phyloP scores from a whole-genome alignment of 345 rosid species.

The Linum trigynum region DNA sequence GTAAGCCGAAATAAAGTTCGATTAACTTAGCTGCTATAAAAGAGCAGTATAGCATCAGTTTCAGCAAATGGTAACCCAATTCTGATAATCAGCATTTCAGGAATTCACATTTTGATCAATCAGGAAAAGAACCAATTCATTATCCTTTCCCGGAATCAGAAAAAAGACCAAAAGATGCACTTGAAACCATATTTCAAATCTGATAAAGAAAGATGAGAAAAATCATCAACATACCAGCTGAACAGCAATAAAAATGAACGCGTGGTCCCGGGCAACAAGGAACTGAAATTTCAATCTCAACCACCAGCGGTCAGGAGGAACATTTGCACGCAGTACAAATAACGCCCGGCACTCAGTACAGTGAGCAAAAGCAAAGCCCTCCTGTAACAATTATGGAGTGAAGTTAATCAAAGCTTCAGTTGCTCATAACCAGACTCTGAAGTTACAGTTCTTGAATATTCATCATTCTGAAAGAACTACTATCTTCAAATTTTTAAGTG shows the following conservation, averaged over 20 bases:
- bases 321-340: constrained; percentile 86
- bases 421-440: constrained; percentile 9
- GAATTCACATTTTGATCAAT: background rate
- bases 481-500: constrained; percentile 3
- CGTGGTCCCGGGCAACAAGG: constrained; percentile 94
- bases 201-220: background rate
- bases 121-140: background rate
- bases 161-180: background rate
- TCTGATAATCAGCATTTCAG: background rate
- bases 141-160: background rate
- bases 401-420: background rate
- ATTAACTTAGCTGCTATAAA: too few species aligned
- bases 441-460: background rate
- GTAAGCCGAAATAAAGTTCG: background rate
- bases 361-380: constrained; percentile 99
- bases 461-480: background rate
- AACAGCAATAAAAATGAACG: constrained; percentile 78
- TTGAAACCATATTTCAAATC: constrained; percentile 3
- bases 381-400: constrained; percentile 39
- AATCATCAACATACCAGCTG: constrained; percentile 60
- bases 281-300: constrained; percentile 94
- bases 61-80: background rate
- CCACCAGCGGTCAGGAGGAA: constrained; percentile 99
- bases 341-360: constrained; percentile 97
- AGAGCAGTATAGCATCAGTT: background rate